phyloP scores from a whole-genome alignment of 2,329 filamentous ascomycete species.

The Ophiobolus disseminans region DNA sequence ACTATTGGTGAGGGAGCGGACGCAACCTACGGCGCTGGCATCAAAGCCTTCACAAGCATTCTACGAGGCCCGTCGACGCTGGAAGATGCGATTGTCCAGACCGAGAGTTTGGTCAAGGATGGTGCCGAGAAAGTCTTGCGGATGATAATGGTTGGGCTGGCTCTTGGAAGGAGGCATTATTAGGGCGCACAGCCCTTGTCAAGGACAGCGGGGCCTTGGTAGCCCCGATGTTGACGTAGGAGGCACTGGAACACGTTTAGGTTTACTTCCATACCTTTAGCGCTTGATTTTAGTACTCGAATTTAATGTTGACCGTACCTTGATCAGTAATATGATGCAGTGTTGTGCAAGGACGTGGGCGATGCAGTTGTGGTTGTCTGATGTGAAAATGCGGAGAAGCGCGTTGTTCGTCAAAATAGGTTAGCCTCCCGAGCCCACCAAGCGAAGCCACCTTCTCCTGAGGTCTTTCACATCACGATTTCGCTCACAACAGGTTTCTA shows the following conservation, averaged over 20 bases:
- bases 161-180: constrained; percentile 26
- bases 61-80: constrained; percentile 43
- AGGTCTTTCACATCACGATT: no score
- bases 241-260: background rate
- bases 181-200: constrained; percentile 10
- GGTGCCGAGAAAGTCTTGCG: constrained; percentile 48
- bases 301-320: no score
- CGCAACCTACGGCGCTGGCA: constrained; percentile 35
- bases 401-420: no score
- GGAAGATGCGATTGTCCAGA: constrained; percentile 45
- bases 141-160: constrained; percentile 47
- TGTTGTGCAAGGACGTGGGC: no score
- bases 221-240: background rate
- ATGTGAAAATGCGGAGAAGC: no score
- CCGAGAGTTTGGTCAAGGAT: constrained; percentile 43
- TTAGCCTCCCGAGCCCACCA: no score
- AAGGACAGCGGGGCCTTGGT: background rate
- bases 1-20: constrained; percentile 40
- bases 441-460: no score
- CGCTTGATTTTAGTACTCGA: no score
- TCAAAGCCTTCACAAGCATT: constrained; percentile 49
- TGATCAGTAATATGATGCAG: no score
- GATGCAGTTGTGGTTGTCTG: no score
- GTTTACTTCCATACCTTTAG: background rate
- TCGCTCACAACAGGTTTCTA: no score